phyloP scores from a whole-genome alignment of 2,329 filamentous ascomycete genomes.

The Penicillium frequentans region DNA sequence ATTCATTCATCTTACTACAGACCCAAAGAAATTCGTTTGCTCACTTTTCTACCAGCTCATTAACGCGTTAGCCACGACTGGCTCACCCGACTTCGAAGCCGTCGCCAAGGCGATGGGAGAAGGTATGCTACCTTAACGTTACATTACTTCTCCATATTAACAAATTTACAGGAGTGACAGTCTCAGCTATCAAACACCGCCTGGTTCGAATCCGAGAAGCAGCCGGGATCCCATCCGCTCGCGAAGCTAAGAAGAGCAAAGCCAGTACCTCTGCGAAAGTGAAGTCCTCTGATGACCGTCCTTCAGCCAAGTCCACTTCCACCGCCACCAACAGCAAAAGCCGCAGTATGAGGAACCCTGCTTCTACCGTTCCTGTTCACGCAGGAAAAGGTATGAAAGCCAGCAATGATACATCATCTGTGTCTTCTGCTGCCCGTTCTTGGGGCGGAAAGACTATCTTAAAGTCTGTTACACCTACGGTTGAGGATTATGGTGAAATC shows the following conservation, averaged over 20 bases:
- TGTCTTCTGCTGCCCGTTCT: not conserved
- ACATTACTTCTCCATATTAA: not conserved
- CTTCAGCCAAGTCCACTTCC: not conserved
- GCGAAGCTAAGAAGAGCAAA: not conserved
- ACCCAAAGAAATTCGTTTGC: not conserved
- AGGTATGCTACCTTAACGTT: not conserved
- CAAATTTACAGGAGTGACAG: not conserved
- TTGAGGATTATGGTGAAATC: too few relatives aligned
- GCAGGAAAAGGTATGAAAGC: not conserved
- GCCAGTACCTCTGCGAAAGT: too few relatives aligned
- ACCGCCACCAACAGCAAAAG: not conserved
- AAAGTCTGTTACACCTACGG: too few relatives aligned
- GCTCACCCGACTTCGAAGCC: not conserved
- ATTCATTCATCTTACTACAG: not conserved
- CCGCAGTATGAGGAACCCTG: not conserved
- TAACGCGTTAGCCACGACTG: not conserved
- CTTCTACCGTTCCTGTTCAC: not conserved
- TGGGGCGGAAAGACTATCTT: too few relatives aligned
- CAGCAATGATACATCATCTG: not conserved
- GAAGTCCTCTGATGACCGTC: not conserved
- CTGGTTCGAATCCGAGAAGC: constrained; percentile 2
- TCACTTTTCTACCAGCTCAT: not conserved
- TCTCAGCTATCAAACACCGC: constrained; percentile 1
- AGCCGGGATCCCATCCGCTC: not conserved
- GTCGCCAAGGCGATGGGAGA: not conserved